These are phyloP conservation scores for Ampelocalamus luodianensis DNA, from an alignment of 176 grass and related monocot genomes.

Conservation along the genomic window DNA sequence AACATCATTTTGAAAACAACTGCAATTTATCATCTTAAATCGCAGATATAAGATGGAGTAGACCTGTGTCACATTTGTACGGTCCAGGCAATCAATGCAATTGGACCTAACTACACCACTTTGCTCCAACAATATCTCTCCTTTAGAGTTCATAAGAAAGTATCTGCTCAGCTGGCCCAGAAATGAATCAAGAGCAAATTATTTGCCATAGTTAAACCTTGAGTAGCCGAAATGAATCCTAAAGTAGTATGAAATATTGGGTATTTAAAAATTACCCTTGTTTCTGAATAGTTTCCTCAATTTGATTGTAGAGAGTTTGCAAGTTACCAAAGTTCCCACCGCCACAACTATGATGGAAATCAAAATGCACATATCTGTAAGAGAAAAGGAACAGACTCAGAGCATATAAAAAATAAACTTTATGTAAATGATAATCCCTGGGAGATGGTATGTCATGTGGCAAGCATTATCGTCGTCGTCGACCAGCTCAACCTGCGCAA, in stretches of 20 bases:
- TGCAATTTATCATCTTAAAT: constrained; percentile 24
- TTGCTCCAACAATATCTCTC: constrained; percentile 83
- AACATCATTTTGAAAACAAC: background rate
- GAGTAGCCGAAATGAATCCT: constrained; percentile 33
- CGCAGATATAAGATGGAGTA: constrained; percentile 32
- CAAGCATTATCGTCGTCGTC: too few relatives aligned
- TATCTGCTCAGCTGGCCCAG: constrained; percentile 97
- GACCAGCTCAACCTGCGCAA: too few relatives aligned
- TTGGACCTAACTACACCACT: constrained; percentile 80
- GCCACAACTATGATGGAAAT: constrained; percentile 87
- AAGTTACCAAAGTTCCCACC: constrained; percentile 94
- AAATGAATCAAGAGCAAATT: constrained; percentile 70
- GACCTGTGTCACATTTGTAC: constrained; percentile 98
- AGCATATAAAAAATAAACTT: constrained; percentile 38
- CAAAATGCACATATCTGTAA: constrained; percentile 85
- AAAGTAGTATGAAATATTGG: constrained; percentile 23
- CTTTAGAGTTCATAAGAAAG: constrained; percentile 88
- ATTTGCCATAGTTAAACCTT: constrained; percentile 65
- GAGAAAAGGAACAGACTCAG: constrained; percentile 19
- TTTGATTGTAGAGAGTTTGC: constrained; percentile 72
- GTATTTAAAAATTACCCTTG: constrained; percentile 86
- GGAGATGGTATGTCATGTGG: background rate
- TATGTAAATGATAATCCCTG: constrained; percentile 23
- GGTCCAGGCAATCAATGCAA: constrained; percentile 97
- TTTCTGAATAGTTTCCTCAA: constrained; percentile 74